A percentile compares a stretch with the other conserved stretches of the same genome.
Conservation (phyloP, 805 yeast species). For the Saturnispora dispora region DNA sequence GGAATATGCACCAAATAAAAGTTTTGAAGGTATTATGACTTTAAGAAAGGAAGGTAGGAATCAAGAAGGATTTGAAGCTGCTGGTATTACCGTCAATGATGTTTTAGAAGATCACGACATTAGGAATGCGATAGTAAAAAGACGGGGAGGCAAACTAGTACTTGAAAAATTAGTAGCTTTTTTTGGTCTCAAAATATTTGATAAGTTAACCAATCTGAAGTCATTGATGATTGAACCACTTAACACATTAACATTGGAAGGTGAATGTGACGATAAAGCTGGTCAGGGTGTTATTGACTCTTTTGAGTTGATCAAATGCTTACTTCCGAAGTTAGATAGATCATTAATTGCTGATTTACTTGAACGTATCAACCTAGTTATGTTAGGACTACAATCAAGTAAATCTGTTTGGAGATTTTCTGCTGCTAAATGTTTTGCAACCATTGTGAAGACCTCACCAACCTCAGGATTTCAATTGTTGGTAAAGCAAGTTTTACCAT, state of each 20-base stretch:
- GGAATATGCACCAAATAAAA: conserved; percentile 64
- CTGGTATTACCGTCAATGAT: conserved; percentile 28
- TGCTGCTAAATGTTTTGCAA: conserved; percentile 81
- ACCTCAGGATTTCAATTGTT: conserved; percentile 65
- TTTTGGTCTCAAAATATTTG: conserved; percentile 49
- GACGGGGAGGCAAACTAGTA: conserved; percentile 74
- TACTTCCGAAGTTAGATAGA: conserved; percentile 51
- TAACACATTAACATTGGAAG: conserved; percentile 19
- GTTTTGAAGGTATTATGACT: conserved; percentile 54
- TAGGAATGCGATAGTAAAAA: conserved; percentile 66
- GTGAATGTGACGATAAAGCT: conserved; percentile 30
- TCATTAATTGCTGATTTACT: conserved; percentile 43
- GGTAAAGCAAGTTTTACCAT: conserved; percentile 70
- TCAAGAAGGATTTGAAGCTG: conserved; percentile 51
- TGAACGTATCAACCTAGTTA: conserved; percentile 42
- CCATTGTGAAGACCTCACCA: conserved; percentile 62
- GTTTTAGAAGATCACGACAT: conserved; percentile 42
- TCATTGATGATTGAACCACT: conserved; percentile 62
- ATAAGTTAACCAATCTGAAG: conserved; percentile 55
- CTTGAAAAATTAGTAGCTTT: conserved; percentile 47
- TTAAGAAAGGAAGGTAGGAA: conserved; percentile 69
- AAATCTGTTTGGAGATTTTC: conserved; percentile 82
- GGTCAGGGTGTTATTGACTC: conserved; percentile 86
- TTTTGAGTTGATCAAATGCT: conserved; percentile 68
- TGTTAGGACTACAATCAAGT: conserved; percentile 51